Base-by-base conservation (phyloP, 2,329 filamentous ascomycete genomes). In the Grosmannia serpens region DNA sequence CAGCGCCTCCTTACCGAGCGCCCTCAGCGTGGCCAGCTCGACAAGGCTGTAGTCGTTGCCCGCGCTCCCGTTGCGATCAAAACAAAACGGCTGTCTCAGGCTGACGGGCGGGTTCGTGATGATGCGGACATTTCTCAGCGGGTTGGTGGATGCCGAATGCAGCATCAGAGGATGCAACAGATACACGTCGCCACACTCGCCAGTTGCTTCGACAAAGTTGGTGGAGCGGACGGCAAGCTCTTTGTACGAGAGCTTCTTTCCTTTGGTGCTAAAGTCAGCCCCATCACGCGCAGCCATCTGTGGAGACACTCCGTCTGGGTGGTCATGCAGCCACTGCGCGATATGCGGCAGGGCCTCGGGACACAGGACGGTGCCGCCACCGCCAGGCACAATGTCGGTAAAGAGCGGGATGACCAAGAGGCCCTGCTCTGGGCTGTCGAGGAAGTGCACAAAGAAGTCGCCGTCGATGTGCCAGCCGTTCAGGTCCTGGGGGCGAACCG, bases 401-500 rank as follows among this genome's bases (percentile, higher is more conserved):
- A 85, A 88, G 6, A 88, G 69, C 1, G 85, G 85, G 47, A 86
- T 87, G 15, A 88, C 83, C 1, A 88, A 74, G 17, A 88, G 70
- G 0, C 76, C 86, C 68, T 89, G 86, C 71, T 89, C 86, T 0
- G 81, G 81, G 24, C 80, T 85, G 67, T 88, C 85, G 41, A 89
- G 78, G 63, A 84, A 89, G 71, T 88, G 85, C 6, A 85, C 76
- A 67, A 88, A 88, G 69, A 87, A 88, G 64, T 88, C 85, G 10
- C 85, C 85, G 69, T 88, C 85, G 22, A 86, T 82, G 69, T 88
- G 85, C 85, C 85, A 88, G 26, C 74, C 74, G 9, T 73, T 65
- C 26, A 87, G 71, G 0, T 81, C 75, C 55, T 77, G 73, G 0
- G 82, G 82, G 41, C 74, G 69, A 3, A 77, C 69, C 10, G 75